These are phyloP conservation scores for Pseudohyphozyma bogoriensis DNA, from an alignment of 768 basidiomycete species.

Conservation along the genomic window DNA sequence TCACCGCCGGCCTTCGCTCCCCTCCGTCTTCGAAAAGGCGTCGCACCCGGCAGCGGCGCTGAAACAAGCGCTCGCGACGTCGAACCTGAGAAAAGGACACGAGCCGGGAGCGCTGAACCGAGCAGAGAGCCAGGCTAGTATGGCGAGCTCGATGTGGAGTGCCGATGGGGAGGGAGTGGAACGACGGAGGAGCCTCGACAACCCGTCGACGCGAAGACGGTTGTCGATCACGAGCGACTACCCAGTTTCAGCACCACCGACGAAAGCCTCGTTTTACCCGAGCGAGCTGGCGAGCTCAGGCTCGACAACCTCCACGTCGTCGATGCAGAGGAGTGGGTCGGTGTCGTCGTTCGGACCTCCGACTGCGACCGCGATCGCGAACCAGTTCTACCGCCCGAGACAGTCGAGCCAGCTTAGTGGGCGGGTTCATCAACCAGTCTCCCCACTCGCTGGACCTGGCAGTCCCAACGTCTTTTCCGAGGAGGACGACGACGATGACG, in stretches of 20 bases:
- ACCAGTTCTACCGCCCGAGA: slow-evolving; percentile 26
- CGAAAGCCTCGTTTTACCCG: not conserved
- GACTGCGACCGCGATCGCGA: slow-evolving; percentile 3
- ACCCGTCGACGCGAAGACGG: not conserved
- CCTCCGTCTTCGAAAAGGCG: slow-evolving; percentile 42
- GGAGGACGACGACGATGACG: not conserved
- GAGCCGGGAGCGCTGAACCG: not conserved
- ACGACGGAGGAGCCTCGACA: not conserved
- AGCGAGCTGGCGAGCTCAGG: not conserved
- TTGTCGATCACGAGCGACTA: not conserved
- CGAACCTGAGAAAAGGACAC: slow-evolving; percentile 3
- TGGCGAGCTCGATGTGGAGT: slow-evolving; percentile 3
- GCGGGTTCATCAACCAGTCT: not conserved
- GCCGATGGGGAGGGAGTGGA: not conserved
- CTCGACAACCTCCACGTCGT: not conserved
- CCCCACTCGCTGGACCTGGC: not conserved
- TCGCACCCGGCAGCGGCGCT: slow-evolving; percentile 38
- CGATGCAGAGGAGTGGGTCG: slow-evolving; percentile 10
- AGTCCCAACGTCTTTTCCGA: slow-evolving; percentile 3
- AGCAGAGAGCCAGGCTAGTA: slow-evolving; percentile 12
- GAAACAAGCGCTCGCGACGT: slow-evolving; percentile 34
- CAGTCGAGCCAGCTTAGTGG: slow-evolving; percentile 21
- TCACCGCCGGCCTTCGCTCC: slow-evolving; percentile 38
- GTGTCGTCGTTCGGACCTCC: slow-evolving; percentile 14
- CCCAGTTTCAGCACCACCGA: not conserved